phyloP scores from a whole-genome alignment of 768 basidiomycete species.

The Pleurotus tuoliensis region DNA sequence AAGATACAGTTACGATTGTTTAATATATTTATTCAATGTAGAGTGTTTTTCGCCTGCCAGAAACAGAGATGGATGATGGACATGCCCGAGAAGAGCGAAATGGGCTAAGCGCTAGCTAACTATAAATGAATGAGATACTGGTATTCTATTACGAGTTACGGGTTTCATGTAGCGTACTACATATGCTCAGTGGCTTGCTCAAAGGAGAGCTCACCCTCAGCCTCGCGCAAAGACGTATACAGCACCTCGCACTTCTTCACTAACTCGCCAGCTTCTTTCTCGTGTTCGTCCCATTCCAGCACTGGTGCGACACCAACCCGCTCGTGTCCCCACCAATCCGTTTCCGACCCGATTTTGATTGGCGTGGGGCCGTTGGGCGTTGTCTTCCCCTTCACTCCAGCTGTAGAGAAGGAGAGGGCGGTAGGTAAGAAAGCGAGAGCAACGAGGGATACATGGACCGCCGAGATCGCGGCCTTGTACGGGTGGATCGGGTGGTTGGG shows the following conservation, averaged over 20 bases:
- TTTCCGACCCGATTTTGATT: slow-evolving; percentile 52
- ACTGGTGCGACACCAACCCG: slow-evolving; percentile 48
- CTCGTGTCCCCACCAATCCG: slow-evolving; percentile 52
- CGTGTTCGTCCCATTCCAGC: slow-evolving; percentile 46
- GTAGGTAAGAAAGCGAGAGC: slow-evolving; percentile 47
- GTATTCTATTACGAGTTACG: too few relatives aligned
- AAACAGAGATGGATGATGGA: too few relatives aligned
- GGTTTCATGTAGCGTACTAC: background rate
- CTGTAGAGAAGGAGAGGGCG: slow-evolving; percentile 11
- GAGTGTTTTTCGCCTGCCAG: too few relatives aligned
- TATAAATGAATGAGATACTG: too few relatives aligned
- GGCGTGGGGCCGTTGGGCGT: slow-evolving; percentile 22
- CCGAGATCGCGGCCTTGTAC: slow-evolving; percentile 63
- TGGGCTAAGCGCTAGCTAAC: too few relatives aligned
- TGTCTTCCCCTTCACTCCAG: slow-evolving; percentile 14
- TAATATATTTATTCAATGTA: too few relatives aligned
- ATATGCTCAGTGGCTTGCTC: slow-evolving; percentile 1
- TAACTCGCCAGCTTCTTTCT: slow-evolving; percentile 42
- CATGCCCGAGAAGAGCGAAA: too few relatives aligned
- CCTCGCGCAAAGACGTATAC: slow-evolving; percentile 32
- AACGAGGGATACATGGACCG: slow-evolving; percentile 64
- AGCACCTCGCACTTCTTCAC: slow-evolving; percentile 54
- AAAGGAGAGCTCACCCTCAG: slow-evolving; percentile 11
- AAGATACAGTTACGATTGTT: too few relatives aligned
- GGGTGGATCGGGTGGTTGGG: slow-evolving; percentile 57